These are phyloP conservation scores for Lasiodiplodia hormozganensis DNA, from an alignment of 2,329 filamentous ascomycete species.

Conservation along the genomic window DNA sequence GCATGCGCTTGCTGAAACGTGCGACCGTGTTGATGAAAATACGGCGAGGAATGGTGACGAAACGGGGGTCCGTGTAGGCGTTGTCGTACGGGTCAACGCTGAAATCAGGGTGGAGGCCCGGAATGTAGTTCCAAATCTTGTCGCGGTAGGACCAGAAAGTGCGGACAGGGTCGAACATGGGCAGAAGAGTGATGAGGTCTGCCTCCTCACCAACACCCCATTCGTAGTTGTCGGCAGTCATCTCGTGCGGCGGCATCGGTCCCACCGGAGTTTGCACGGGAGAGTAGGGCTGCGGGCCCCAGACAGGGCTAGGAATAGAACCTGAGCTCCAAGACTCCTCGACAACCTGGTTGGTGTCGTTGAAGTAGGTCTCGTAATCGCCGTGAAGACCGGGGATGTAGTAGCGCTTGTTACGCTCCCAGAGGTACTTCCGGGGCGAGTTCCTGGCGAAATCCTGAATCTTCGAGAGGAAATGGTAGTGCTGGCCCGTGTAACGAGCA, in stretches of 20 bases:
- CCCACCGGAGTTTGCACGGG: conserved; percentile 80
- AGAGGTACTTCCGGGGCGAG: conserved; percentile 64
- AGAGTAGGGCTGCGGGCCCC: conserved; percentile 78
- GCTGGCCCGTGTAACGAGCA: conserved; percentile 77
- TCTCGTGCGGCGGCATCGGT: conserved; percentile 71
- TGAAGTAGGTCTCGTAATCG: conserved; percentile 54
- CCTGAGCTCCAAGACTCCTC: conserved; percentile 47
- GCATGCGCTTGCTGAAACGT: conserved; percentile 79
- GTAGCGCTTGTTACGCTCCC: conserved; percentile 64
- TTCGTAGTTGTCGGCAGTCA: conserved; percentile 79
- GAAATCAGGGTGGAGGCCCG: conserved; percentile 75
- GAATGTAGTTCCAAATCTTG: conserved; percentile 58
- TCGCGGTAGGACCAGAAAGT: conserved; percentile 74
- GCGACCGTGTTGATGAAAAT: conserved; percentile 89
- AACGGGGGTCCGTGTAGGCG: conserved; percentile 59
- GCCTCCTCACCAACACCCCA: conserved; percentile 94
- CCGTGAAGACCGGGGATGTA: conserved; percentile 62
- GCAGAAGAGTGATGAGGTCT: conserved; percentile 89
- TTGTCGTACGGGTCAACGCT: conserved; percentile 75
- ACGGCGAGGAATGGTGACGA: conserved; percentile 67
- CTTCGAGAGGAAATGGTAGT: conserved; percentile 78
- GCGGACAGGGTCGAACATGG: conserved; percentile 86
- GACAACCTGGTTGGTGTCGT: conserved; percentile 51
- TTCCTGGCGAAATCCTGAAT: conserved; percentile 61
- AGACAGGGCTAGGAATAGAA: conserved; percentile 66